A percentile compares a stretch with the other conserved stretches of the same genome.
phyloP scores from a whole-genome alignment of 2,329 filamentous ascomycete species.

The Trichoderma lentiforme region DNA sequence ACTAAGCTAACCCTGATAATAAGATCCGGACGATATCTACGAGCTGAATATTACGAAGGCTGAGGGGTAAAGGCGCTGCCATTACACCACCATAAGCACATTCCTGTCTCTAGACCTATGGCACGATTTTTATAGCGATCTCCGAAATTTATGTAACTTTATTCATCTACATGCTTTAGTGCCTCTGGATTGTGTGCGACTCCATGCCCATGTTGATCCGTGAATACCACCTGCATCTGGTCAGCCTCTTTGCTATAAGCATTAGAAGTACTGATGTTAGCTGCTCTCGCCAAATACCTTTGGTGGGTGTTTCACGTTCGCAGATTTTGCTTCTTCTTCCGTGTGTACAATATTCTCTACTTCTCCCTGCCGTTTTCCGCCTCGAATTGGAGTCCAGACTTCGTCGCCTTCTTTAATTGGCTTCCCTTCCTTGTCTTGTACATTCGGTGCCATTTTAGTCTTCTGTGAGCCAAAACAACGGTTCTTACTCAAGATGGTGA shows the following conservation, averaged over 20 bases:
- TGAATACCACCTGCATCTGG: neutral
- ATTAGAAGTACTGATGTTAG: neutral
- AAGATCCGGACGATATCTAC: neutral
- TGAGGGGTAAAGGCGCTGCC: neutral
- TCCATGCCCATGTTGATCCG: neutral
- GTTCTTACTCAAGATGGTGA: neutral
- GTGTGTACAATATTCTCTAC: neutral
- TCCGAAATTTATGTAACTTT: neutral
- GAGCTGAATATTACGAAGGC: neutral
- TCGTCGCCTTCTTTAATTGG: neutral
- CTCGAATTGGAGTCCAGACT: conserved; percentile 1
- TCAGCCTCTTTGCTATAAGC: neutral
- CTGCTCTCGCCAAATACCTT: neutral
- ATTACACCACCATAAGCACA: neutral
- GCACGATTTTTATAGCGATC: neutral
- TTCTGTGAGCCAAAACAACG: neutral
- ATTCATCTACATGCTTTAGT: neutral
- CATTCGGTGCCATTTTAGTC: neutral
- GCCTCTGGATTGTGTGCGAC: conserved; percentile 4
- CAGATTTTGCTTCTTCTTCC: neutral
- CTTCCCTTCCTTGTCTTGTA: conserved; percentile 1
- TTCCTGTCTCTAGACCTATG: no score
- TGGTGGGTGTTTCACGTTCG: neutral
- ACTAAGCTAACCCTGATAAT: neutral
- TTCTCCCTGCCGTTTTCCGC: neutral